Evolutionary conservation across 2,329 filamentous ascomycete species (phyloP).

Genomic region (Aspergillus sp.): DNA sequence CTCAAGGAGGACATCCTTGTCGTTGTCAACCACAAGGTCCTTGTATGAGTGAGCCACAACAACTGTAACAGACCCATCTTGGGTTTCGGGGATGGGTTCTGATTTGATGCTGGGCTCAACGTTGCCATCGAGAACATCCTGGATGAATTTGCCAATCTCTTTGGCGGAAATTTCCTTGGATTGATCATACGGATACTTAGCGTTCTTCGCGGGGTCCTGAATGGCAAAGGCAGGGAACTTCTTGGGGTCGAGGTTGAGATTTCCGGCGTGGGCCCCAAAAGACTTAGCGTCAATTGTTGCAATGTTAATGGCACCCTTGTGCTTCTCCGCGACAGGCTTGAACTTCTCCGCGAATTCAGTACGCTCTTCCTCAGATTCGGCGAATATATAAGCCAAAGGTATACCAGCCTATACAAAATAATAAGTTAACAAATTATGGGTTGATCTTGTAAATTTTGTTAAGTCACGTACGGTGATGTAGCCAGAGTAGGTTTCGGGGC

Average conservation of each 20-base stretch:
- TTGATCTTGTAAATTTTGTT: neutral
- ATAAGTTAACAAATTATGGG: neutral
- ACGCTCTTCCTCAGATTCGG: conserved; percentile 88
- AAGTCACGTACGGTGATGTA: conserved; percentile 74
- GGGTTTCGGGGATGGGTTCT: conserved; percentile 89
- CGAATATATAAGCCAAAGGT: conserved; percentile 96
- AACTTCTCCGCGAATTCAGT: conserved; percentile 72
- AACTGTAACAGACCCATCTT: conserved; percentile 83
- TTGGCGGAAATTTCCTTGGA: conserved; percentile 73
- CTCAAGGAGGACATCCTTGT: conserved; percentile 96
- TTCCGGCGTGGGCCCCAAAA: conserved; percentile 91
- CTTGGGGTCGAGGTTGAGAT: conserved; percentile 94
- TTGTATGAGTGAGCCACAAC: conserved; percentile 95
- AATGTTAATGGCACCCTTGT: conserved; percentile 95
- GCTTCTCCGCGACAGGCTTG: conserved; percentile 84
- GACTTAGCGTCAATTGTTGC: conserved; percentile 93
- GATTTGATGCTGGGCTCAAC: conserved; percentile 97
- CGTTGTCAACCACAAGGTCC: conserved; percentile 83
- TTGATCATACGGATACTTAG: conserved; percentile 94
- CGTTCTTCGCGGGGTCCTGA: conserved; percentile 91
- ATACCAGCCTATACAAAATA: conserved; percentile 63
- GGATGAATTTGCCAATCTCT: conserved; percentile 76
- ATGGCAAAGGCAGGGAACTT: conserved; percentile 98
- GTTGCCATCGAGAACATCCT: conserved; percentile 83
- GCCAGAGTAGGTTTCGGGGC: conserved; percentile 90